Evolutionary conservation across 75 land plant species (phyloP), one percentile per base, ranked within the genome.

Genomic region (Larix kaempferi): DNA sequence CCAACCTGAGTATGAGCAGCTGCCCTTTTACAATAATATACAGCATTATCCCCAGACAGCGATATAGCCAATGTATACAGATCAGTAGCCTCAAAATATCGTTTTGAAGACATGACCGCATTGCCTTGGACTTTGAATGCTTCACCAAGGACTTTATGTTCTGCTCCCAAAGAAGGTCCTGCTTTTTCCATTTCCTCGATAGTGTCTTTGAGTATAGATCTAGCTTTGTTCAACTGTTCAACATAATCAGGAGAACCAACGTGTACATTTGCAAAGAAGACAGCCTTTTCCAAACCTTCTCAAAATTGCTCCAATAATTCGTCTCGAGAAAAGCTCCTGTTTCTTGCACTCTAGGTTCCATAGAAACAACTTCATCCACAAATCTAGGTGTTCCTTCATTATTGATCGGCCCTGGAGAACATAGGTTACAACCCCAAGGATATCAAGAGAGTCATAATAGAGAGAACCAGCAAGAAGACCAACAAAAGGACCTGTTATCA

Each of bases 1-100:
- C 84, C 84, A 26, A 87, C 83, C 69, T 89, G 88, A 0, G 95
- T 93, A 60, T 87, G 94, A 66, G 98, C 98, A 76, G 98, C 93
- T 79, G 98, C 98, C 89, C 95, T 94, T 75, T 82, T 82, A 49
- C 82, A 82, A 44, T 77, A 82, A 16, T 66, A 82, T 39, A 82
- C 79, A 22, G 83, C 83, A 78, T 82, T 82, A 74, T 72, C 58
- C n/a, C 75, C 56, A 19, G 62, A 82, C 56, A 82, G 22, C 10
- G 83, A 82, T 71, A 82, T 71, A 19, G 83, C 83, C 21, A 82
- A 63, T 13, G 83, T 82, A 59, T 82, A 82, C 41, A 82, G 54
- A 25, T 82, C 81, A 71, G 78, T 82, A 19, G 83, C 80, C 26
- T 71, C 83, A 56, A 35, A 33, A 49, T 79, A 78, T 39, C 81